A percentile compares a stretch with the other conserved stretches of the same genome.
These are phyloP conservation scores for Acacia pycnantha DNA, from an alignment of 331 rosid genomes.

Conservation along the genomic window DNA sequence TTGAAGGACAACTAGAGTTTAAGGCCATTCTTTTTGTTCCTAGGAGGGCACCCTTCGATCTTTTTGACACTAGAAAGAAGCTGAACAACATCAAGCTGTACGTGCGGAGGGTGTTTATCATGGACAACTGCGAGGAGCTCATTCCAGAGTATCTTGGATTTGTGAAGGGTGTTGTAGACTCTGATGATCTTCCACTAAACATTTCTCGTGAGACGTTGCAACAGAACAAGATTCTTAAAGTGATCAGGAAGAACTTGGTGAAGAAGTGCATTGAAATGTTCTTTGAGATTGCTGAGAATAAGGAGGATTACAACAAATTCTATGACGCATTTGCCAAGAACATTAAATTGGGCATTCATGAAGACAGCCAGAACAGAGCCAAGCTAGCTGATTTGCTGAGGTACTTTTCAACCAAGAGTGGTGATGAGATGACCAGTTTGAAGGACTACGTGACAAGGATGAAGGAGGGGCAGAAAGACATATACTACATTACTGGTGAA, in stretches of 20 bases:
- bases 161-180: constrained; percentile 62
- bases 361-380: constrained; percentile 59
- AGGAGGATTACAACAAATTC: constrained; percentile 55
- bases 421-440: constrained; percentile 62
- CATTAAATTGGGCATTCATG: constrained; percentile 60
- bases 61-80: constrained; percentile 59
- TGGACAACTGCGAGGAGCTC: constrained; percentile 71
- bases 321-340: constrained; percentile 64
- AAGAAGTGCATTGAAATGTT: constrained; percentile 71
- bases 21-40: constrained; percentile 64
- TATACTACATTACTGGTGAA: constrained; percentile 62
- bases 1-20: constrained; percentile 65
- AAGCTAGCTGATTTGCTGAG: constrained; percentile 59
- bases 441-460: constrained; percentile 64
- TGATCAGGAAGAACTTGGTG: constrained; percentile 64
- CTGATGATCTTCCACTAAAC: constrained; percentile 62
- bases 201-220: constrained; percentile 61
- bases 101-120: constrained; percentile 64
- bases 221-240: constrained; percentile 63
- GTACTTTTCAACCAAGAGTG: constrained; percentile 59
- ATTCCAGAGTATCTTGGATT: constrained; percentile 67
- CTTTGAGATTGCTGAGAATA: constrained; percentile 57
- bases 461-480: constrained; percentile 66
- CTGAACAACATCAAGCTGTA: constrained; percentile 64
- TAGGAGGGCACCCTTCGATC: constrained; percentile 58